Conservation (phyloP, 768 basidiomycete species). For the Russula foetens region DNA sequence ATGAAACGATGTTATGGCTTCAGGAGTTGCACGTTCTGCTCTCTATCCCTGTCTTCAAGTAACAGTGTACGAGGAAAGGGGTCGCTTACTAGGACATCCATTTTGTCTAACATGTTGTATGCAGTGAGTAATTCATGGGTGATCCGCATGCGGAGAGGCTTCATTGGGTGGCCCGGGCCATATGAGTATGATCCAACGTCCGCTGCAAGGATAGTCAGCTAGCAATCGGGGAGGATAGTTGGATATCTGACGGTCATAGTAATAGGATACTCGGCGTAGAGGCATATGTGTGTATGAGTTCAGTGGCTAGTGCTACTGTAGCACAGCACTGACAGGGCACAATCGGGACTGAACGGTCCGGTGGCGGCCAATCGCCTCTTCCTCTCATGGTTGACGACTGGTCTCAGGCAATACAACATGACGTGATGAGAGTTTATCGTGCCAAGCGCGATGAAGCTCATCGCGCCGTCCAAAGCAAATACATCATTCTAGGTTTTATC, state of each 20-base stretch:
- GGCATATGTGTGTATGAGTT: constrained; percentile 38
- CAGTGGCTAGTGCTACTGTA: no score
- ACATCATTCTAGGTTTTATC: constrained; percentile 92
- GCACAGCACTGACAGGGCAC: no score
- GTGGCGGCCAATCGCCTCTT: neutral
- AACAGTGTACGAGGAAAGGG: neutral
- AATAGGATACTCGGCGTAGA: constrained; percentile 69
- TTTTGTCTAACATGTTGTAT: constrained; percentile 89
- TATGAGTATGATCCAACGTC: constrained; percentile 75
- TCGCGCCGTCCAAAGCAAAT: constrained; percentile 67
- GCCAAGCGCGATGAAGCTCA: constrained; percentile 65
- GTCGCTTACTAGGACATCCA: constrained; percentile 77
- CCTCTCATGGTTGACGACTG: constrained; percentile 19
- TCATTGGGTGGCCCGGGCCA: constrained; percentile 89
- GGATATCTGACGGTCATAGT: constrained; percentile 54
- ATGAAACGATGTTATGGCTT: constrained; percentile 83
- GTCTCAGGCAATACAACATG: constrained; percentile 29
- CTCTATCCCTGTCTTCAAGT: constrained; percentile 20
- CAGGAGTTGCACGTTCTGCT: constrained; percentile 29
- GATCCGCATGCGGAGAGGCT: constrained; percentile 91
- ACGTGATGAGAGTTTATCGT: constrained; percentile 84
- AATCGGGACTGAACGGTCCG: no score
- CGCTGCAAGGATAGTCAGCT: constrained; percentile 31
- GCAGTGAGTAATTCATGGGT: constrained; percentile 87
- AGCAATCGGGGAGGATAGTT: neutral